Conservation (phyloP, 2,329 filamentous ascomycete genomes). For the Trichoderma aggressivum region DNA sequence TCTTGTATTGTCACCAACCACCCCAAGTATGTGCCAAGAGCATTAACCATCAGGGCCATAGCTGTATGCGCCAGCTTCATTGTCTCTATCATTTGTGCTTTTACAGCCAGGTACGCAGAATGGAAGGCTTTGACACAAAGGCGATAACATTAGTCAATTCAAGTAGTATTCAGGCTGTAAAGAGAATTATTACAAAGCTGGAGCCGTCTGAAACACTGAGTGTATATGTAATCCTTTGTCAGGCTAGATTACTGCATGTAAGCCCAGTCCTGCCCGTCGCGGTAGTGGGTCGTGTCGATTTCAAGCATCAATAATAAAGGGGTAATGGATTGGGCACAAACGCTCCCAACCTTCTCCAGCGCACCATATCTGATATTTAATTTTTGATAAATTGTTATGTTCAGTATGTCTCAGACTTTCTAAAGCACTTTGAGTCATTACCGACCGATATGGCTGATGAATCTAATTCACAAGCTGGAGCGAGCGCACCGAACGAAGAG, state of each 20-base stretch:
- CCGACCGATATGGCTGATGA: background rate
- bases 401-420: background rate
- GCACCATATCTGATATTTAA: background rate
- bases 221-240: background rate
- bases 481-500: background rate
- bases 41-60: no score
- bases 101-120: no score
- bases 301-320: background rate
- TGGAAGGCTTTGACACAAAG: no score
- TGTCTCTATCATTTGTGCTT: fast-evolving
- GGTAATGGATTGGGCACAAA: background rate
- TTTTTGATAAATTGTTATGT: background rate
- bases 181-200: background rate
- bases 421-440: background rate
- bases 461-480: background rate
- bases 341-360: background rate
- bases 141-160: background rate
- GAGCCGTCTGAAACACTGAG: background rate
- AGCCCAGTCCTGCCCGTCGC: background rate
- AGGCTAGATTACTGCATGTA: background rate
- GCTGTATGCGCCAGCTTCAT: no score
- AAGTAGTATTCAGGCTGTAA: background rate
- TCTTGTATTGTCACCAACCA: no score
- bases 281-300: background rate
- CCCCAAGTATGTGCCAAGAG: no score